Percentiles rank a stretch among this genome's conserved stretches.
Conservation (phyloP, 1,139 yeast genomes). For the Suhomyces kunorum region DNA sequence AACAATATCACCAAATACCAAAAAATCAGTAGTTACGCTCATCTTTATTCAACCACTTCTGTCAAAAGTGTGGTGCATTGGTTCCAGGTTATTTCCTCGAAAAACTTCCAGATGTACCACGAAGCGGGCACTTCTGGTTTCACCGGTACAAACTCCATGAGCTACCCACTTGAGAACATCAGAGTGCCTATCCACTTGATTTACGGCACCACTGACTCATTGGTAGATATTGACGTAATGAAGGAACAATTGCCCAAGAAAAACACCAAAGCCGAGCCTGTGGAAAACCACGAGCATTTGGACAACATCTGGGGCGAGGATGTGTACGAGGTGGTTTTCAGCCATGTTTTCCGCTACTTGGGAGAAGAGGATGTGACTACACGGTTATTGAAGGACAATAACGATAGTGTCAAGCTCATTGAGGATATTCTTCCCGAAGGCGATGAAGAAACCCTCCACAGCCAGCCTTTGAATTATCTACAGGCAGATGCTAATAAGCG, state of each 20-base stretch:
- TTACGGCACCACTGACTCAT: conserved; percentile 78
- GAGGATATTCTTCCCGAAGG: conserved; percentile 13
- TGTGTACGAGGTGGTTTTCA: conserved; percentile 54
- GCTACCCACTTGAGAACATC: conserved; percentile 57
- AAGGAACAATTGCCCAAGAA: conserved; percentile 49
- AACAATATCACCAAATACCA: conserved; percentile 68
- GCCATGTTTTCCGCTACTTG: conserved; percentile 49
- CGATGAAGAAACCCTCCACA: conserved; percentile 12
- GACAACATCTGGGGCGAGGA: conserved; percentile 88
- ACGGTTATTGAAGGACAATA: conserved; percentile 8
- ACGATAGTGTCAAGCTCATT: conserved; percentile 10
- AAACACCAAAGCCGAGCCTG: conserved; percentile 45
- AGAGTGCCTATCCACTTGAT: conserved; percentile 69
- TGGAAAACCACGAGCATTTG: conserved; percentile 75
- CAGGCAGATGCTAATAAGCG: conserved; percentile 4
- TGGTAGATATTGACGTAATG: conserved; percentile 83
- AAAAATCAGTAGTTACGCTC: conserved; percentile 76
- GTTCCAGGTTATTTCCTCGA: conserved; percentile 88
- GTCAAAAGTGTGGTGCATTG: conserved; percentile 94
- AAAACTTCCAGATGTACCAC: conserved; percentile 85
- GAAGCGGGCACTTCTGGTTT: conserved; percentile 43
- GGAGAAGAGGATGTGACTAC: conserved; percentile 22
- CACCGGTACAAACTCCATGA: conserved; percentile 41
- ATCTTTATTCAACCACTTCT: conserved; percentile 85
- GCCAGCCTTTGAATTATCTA: conserved; percentile 11